A percentile compares a stretch with the other conserved stretches of the same genome.
phyloP scores from a whole-genome alignment of 2,329 filamentous ascomycete genomes.

The Fusarium mundagurra region DNA sequence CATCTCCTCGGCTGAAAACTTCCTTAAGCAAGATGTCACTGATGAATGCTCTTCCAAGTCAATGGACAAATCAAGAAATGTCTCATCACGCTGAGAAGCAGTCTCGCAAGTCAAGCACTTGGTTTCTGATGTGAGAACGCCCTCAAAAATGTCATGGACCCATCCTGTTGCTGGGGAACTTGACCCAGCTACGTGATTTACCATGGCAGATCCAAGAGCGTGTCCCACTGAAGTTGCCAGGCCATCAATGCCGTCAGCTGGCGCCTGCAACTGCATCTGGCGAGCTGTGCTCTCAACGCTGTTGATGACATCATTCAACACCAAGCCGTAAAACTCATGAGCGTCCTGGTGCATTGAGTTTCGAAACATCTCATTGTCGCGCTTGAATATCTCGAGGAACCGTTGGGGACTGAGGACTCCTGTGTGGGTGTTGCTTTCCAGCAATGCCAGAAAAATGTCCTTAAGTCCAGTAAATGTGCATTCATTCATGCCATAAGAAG shows the following conservation, averaged over 20 bases:
- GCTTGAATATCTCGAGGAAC: slow-evolving; percentile 91
- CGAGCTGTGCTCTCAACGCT: slow-evolving; percentile 91
- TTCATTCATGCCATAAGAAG: slow-evolving; percentile 90
- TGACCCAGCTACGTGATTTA: slow-evolving; percentile 53
- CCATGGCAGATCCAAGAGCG: slow-evolving; percentile 46
- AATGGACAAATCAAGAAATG: slow-evolving; percentile 94
- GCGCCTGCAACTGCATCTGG: slow-evolving; percentile 58
- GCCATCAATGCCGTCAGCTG: slow-evolving; percentile 46
- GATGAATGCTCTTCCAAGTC: slow-evolving; percentile 96
- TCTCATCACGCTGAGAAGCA: slow-evolving; percentile 92
- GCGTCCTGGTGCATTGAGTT: slow-evolving; percentile 98
- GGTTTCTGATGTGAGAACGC: slow-evolving; percentile 93
- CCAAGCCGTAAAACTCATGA: slow-evolving; percentile 93
- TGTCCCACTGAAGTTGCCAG: slow-evolving; percentile 63
- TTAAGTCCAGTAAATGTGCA: slow-evolving; percentile 94
- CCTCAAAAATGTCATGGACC: slow-evolving; percentile 98
- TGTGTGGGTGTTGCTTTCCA: slow-evolving; percentile 81
- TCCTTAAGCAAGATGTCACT: slow-evolving; percentile 91
- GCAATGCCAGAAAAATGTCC: slow-evolving; percentile 93
- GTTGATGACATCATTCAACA: slow-evolving; percentile 95
- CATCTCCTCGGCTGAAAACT: slow-evolving; percentile 99
- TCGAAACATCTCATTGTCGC: slow-evolving; percentile 96
- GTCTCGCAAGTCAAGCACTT: slow-evolving; percentile 97
- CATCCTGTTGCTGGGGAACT: slow-evolving; percentile 77
- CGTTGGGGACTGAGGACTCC: slow-evolving; percentile 92